Evolutionary conservation across 192 early-diverging fungal species (phyloP), one percentile per base, ranked within the genome.

Genomic region (Coemansia sp.): DNA sequence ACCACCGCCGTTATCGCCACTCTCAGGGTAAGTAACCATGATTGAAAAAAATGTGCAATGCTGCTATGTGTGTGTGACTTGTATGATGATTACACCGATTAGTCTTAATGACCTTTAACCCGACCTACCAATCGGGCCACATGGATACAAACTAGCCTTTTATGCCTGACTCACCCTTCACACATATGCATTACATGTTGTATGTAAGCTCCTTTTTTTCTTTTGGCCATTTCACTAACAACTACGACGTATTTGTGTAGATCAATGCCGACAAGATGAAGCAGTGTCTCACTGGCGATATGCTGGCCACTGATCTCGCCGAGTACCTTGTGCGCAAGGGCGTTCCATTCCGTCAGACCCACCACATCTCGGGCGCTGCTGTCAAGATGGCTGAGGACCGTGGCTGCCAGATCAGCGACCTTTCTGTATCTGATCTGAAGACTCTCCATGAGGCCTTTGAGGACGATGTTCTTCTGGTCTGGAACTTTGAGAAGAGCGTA

Each of bases 311-410:
- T 0, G 97, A 99, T 79, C 79, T 99, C 12, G 97, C 97, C 47
- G 97, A 99, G 78, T 99, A 99, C 73, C 84, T 99, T 24, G 97
- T 99, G 55, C 91, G 97, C 61, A 98, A 98, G 84, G 93, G 94
- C 32, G 91, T 99, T 55, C 97, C 97, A 8, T 99, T 99, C 92
- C 92, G 97, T 72, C 92, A 96, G 73, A 99, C 97, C 2, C 97
- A 99, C 79, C 95, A 99, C 80, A 94, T 99, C 67, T 93, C 97
- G 52, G 97, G 97, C 16, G 91, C 88, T 6, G 97, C 97, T 24
- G 96, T 99, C 59, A 87, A 87, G 60, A 75, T 98, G 80, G 97
- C 94, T 37, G 97, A 99, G 80, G 93, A 94, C 52, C 89, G 91
- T 37, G 78, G 81, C n/a, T 84, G 76, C 35, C 71, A 87, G 24